Evolutionary conservation across 768 basidiomycete species (phyloP).

Genomic region (Russula earlei): DNA sequence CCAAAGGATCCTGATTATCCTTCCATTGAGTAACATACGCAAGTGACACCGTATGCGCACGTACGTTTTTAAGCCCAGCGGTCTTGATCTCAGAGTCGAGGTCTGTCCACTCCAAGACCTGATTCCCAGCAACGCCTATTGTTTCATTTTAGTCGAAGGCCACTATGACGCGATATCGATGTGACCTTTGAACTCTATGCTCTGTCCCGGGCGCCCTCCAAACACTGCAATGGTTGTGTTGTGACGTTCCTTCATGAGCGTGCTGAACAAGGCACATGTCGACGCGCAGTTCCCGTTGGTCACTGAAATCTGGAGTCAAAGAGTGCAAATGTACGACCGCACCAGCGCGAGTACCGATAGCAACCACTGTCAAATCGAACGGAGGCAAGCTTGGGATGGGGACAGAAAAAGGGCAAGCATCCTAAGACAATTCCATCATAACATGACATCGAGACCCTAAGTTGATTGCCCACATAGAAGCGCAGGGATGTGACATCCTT

Average conservation of each 20-base stretch:
- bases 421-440: conserved; percentile 19
- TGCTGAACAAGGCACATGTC: conserved; percentile 50
- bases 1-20: conserved; percentile 26
- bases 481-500: conserved; percentile 27
- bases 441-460: not conserved
- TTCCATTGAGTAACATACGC: not conserved
- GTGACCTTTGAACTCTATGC: conserved; percentile 39
- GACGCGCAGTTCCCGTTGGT: conserved; percentile 36
- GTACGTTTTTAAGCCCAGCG: conserved; percentile 27
- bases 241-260: conserved; percentile 45
- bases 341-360: conserved; percentile 10
- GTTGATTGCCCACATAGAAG: conserved; percentile 24
- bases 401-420: conserved; percentile 25
- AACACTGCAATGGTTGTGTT: conserved; percentile 41
- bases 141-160: not conserved
- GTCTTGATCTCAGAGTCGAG: conserved; percentile 27
- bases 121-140: conserved; percentile 28
- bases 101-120: conserved; percentile 27
- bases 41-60: not conserved
- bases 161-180: not conserved
- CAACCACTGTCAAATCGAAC: conserved; percentile 16
- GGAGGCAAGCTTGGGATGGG: conserved; percentile 7
- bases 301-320: not conserved
- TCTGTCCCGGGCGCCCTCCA: conserved; percentile 41
- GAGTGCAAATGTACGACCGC: not conserved